Evolutionary conservation across 2,329 filamentous ascomycete species (phyloP).

Genomic region (Fusarium bactridioides): DNA sequence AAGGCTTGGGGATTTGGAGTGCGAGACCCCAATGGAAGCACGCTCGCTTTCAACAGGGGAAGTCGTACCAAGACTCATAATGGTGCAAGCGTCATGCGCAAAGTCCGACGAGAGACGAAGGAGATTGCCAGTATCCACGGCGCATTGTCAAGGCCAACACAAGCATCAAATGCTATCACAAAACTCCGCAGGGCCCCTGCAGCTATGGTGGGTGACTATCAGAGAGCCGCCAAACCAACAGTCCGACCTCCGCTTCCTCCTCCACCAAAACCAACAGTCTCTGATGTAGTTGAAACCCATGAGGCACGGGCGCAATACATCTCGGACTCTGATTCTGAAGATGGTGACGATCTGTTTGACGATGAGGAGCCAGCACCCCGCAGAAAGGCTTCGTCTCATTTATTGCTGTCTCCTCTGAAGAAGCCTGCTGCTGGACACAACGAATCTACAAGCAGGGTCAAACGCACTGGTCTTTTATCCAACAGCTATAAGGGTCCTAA

Average conservation of each 20-base stretch:
- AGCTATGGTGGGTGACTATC: constrained; percentile 62
- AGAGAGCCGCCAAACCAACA: constrained; percentile 52
- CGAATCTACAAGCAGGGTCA: constrained; percentile 3
- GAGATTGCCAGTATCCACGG: constrained; percentile 60
- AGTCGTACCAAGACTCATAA: constrained; percentile 61
- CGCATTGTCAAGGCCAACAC: constrained; percentile 50
- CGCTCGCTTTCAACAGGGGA: constrained; percentile 55
- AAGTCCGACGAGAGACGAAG: constrained; percentile 63
- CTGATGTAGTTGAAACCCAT: constrained; percentile 42
- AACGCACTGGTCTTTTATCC: constrained; percentile 39
- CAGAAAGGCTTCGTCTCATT: constrained; percentile 9
- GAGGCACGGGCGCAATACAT: constrained; percentile 50
- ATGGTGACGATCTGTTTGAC: constrained; percentile 35
- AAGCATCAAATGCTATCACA: constrained; percentile 43
- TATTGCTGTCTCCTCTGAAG: constrained; percentile 34
- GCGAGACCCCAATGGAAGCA: constrained; percentile 43
- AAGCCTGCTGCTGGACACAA: constrained; percentile 6
- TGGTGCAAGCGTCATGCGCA: constrained; percentile 63
- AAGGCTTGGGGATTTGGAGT: constrained; percentile 38
- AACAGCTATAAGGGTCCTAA: constrained; percentile 40
- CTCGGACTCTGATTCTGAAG: constrained; percentile 49
- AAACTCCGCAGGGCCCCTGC: constrained; percentile 59
- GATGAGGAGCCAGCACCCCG: constrained; percentile 24
- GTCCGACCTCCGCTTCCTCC: constrained; percentile 41
- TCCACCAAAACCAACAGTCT: constrained; percentile 27